Percentiles rank a stretch among this genome's conserved stretches.
These are phyloP conservation scores for Lentinula boryana DNA, from an alignment of 768 basidiomycete species.

Conservation along the genomic window DNA sequence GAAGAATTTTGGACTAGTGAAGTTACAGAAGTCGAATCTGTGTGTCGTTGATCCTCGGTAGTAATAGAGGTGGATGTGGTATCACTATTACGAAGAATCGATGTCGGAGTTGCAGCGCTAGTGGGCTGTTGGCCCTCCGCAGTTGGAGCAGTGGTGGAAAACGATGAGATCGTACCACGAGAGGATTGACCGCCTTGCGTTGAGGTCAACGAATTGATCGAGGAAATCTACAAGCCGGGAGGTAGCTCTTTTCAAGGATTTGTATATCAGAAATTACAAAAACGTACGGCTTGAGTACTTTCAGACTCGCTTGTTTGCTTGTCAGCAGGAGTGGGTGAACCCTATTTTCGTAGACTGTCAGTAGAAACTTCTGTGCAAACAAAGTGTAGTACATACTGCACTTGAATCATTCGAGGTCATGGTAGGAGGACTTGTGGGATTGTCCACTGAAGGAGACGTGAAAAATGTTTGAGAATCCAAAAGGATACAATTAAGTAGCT, in stretches of 20 bases:
- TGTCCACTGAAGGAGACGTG: neutral
- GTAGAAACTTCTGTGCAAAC: neutral
- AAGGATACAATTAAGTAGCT: neutral
- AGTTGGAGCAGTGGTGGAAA: no score
- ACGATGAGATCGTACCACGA: no score
- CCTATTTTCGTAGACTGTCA: neutral
- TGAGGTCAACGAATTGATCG: neutral
- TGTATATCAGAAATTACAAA: neutral
- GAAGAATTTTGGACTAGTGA: neutral
- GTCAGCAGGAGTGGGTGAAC: conserved; percentile 1
- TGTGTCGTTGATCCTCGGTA: neutral
- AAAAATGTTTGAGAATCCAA: neutral
- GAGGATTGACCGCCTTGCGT: neutral
- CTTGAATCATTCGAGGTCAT: neutral
- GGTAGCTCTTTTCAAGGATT: neutral
- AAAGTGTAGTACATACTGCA: neutral
- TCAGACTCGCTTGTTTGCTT: neutral
- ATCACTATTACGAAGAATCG: no score
- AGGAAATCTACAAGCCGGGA: neutral
- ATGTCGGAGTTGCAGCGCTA: no score
- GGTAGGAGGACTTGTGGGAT: neutral
- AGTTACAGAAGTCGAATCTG: neutral
- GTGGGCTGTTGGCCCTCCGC: no score
- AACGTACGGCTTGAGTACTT: neutral
- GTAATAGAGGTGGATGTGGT: no score